Evolutionary conservation across 2,329 filamentous ascomycete genomes (phyloP), one percentile per base, ranked within the genome.

Genomic region (Talaromyces amestolkiae): DNA sequence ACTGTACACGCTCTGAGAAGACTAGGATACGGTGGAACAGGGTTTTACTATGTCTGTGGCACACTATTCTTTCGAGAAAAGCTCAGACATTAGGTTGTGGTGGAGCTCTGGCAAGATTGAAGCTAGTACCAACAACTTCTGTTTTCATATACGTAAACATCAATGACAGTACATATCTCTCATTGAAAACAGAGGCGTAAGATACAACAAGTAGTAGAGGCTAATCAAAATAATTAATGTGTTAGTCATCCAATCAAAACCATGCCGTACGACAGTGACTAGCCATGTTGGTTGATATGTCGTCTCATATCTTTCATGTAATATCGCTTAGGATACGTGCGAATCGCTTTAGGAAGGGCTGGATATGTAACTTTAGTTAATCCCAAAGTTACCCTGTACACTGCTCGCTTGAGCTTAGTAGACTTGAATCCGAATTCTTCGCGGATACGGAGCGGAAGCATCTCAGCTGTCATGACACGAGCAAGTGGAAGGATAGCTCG

Each of bases 221-320:
- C 3, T 41, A 7, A 41, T 41, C 17, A 41, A 17, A 8, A 41
- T 17, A 41, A 41, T 41, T 6, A 41, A 43, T 10, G 41, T 15
- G n/a, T 43, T 9, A 10, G 3, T 19, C 9, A 43, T 19, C 17
- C 17, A 9, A 43, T 19, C 1, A 43, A 17, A 10, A 43, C 3
- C n/a, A 43, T 43, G 8, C 17, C 17, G 7, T 43, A 17, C 33
- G 13, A 6, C 17, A 33, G n/a, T 24, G 51, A 31, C 51, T n/a
- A 31, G 15, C n/a, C 27, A 54, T 22, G 15, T 54, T 35, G 51
- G 6, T 54, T 47, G 43, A 47, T 22, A 24, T 19, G 65, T 37
- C 69, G 70, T 33, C 73, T 69, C 74, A 77, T 76, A 60, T 77
- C 74, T 67, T 72, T 72, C 68, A 76, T 66, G 54, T 77, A 75